These are phyloP conservation scores for Mycena belliarum DNA, from an alignment of 768 basidiomycete genomes.

Conservation along the genomic window DNA sequence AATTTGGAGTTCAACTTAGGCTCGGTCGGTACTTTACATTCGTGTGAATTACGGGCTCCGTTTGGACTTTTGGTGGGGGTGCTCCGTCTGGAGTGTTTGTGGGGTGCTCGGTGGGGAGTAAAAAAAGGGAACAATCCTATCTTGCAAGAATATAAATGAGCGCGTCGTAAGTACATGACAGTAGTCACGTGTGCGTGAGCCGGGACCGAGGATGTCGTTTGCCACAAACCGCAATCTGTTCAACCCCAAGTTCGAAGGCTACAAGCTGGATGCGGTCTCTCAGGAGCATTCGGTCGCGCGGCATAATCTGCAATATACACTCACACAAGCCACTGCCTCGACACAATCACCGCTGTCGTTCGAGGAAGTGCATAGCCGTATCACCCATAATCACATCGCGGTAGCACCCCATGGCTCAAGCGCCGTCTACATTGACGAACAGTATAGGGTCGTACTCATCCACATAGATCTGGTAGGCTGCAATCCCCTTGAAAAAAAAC, in stretches of 20 bases:
- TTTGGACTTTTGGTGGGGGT: too few species aligned
- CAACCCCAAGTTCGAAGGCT: slow-evolving; percentile 86
- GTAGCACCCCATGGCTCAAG: slow-evolving; percentile 45
- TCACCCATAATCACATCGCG: slow-evolving; percentile 80
- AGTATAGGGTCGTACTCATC: slow-evolving; percentile 61
- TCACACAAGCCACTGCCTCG: slow-evolving; percentile 62
- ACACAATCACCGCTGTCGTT: slow-evolving; percentile 66
- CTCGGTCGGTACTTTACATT: too few species aligned
- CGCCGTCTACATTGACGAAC: slow-evolving; percentile 69
- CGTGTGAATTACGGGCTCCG: too few species aligned
- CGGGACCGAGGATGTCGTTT: too few species aligned
- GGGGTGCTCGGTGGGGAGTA: too few species aligned
- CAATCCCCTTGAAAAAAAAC: neutral
- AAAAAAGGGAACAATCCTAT: too few species aligned
- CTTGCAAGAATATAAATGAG: too few species aligned
- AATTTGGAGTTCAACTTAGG: too few species aligned
- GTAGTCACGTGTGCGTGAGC: neutral
- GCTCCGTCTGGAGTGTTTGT: too few species aligned
- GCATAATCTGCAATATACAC: slow-evolving; percentile 53
- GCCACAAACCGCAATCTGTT: slow-evolving; percentile 50
- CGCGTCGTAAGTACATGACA: too few species aligned
- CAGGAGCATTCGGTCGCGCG: slow-evolving; percentile 57
- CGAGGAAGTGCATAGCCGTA: slow-evolving; percentile 81
- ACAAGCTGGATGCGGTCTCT: slow-evolving; percentile 65
- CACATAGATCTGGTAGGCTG: slow-evolving; percentile 56